These are phyloP conservation scores for Candida sphagnicola DNA, from an alignment of 805 yeast genomes.

Conservation along the genomic window DNA sequence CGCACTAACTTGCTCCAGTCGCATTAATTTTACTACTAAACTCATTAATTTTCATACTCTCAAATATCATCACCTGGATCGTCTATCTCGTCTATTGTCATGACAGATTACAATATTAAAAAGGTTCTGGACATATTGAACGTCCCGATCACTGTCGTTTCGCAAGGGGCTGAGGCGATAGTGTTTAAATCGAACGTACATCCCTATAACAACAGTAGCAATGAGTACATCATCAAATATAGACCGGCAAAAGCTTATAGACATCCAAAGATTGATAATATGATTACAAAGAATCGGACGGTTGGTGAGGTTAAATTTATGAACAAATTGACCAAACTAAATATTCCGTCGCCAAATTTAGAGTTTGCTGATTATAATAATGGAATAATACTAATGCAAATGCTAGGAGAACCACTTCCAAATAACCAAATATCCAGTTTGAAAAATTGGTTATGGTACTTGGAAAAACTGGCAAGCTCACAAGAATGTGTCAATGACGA, in stretches of 20 bases:
- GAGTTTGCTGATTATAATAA: constrained; percentile 70
- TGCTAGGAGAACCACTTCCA: constrained; percentile 53
- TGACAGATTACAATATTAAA: constrained; percentile 53
- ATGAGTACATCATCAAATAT: constrained; percentile 64
- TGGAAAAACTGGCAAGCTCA: constrained; percentile 31
- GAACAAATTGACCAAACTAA: constrained; percentile 49
- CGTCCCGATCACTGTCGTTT: constrained; percentile 51
- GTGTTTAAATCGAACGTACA: constrained; percentile 62
- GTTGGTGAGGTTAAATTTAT: constrained; percentile 79
- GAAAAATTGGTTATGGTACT: constrained; percentile 70
- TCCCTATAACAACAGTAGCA: constrained; percentile 50
- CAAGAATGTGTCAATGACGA: constrained; percentile 22
- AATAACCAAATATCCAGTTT: constrained; percentile 56
- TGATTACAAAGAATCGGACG: constrained; percentile 76
- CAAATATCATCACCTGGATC: no score
- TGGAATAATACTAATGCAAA: constrained; percentile 90
- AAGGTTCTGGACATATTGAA: constrained; percentile 41
- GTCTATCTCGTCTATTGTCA: constrained; percentile 13
- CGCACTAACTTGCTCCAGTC: no score
- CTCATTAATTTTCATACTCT: no score
- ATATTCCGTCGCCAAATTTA: constrained; percentile 67
- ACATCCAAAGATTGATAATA: constrained; percentile 75
- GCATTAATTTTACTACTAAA: no score
- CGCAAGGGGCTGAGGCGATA: constrained; percentile 92
- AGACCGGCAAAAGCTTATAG: constrained; percentile 91